Base-by-base conservation (phyloP, 129 eudicot genomes). In the Oenanthe sinensis region DNA sequence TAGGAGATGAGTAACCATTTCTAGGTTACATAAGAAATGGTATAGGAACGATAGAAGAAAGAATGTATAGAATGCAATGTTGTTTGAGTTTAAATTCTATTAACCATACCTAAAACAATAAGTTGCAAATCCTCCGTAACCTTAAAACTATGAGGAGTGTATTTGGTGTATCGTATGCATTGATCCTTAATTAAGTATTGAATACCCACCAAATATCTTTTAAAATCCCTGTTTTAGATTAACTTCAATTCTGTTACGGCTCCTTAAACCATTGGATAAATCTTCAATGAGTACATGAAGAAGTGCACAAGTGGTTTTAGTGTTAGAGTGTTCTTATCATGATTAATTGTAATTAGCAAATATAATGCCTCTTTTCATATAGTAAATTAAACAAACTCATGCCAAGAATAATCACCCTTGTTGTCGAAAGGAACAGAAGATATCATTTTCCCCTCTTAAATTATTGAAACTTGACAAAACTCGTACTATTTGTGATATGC, bases 281-380 rank as follows among this genome's bases (percentile, higher is more conserved):
- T 73, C 37, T 74, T 26, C 5, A 70, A 33, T 39, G 4, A 46
- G 77, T 74, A 44, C 33, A 46, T 12, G 45, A 30, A n/a, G 46
- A 72, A 26, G 54, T 74, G 77, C 77, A 74, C 77, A 74, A 74
- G 77, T 74, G 60, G 77, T 74, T 74, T 74, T 45, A 74, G 55
- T 46, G 40, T 45, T 74, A 74, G 67, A 46, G 49, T 74, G 42
- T 74, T 45, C 22, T 74, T 74, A 74, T 46, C 24, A 74, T 74
- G 77, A 74, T 12, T 74, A 74, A 74, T 74, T 44, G 77, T 74
- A 74, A 74, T 74, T 74, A 46, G 58, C 40, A 6, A 74, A 45
- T 74, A 26, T 46, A 19, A 74, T 45, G 49, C 50, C 6, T 42
- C 33, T 72, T 39, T 42, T 71, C 0, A 20, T 71, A 20, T 5